These are phyloP conservation scores for Volutella citrinella DNA, from an alignment of 2,329 filamentous ascomycete species.

Conservation along the genomic window DNA sequence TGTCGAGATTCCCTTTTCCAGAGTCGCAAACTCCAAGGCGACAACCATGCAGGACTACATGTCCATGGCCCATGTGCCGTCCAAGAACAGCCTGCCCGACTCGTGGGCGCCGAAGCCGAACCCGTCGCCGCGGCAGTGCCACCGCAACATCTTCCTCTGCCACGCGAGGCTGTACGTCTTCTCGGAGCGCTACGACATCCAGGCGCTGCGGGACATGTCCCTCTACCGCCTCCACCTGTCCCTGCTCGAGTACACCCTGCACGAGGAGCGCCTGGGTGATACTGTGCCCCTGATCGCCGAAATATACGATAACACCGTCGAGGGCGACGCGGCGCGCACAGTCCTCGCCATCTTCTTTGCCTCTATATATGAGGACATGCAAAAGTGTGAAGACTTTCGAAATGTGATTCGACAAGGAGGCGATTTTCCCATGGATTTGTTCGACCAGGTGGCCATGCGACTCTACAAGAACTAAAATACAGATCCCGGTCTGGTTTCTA, in stretches of 20 bases:
- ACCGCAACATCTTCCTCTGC: conserved; percentile 16
- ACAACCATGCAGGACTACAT: too few species aligned
- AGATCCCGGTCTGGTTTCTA: too few species aligned
- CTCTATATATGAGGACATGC: conserved; percentile 18
- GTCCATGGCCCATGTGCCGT: too few species aligned
- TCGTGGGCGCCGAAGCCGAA: background rate
- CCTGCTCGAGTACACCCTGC: conserved; percentile 13
- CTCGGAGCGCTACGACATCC: conserved; percentile 22
- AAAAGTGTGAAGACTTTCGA: conserved; percentile 10
- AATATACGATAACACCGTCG: conserved; percentile 21
- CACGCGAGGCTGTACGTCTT: conserved; percentile 23
- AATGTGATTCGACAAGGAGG: conserved; percentile 11
- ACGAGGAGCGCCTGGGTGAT: conserved; percentile 14
- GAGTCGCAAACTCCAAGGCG: too few species aligned
- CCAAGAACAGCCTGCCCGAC: too few species aligned
- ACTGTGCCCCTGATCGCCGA: conserved; percentile 13
- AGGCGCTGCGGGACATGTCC: conserved; percentile 13
- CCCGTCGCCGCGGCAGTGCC: conserved; percentile 8
- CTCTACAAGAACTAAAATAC: too few species aligned
- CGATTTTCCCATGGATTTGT: conserved; percentile 18
- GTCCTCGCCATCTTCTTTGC: conserved; percentile 17
- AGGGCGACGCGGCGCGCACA: conserved; percentile 16
- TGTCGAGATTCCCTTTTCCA: too few species aligned
- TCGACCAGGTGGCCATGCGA: conserved; percentile 12
- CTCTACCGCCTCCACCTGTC: conserved; percentile 18